phyloP scores from a whole-genome alignment of 371 early-diverging fungal species.

The Rhizopus microsporus region DNA sequence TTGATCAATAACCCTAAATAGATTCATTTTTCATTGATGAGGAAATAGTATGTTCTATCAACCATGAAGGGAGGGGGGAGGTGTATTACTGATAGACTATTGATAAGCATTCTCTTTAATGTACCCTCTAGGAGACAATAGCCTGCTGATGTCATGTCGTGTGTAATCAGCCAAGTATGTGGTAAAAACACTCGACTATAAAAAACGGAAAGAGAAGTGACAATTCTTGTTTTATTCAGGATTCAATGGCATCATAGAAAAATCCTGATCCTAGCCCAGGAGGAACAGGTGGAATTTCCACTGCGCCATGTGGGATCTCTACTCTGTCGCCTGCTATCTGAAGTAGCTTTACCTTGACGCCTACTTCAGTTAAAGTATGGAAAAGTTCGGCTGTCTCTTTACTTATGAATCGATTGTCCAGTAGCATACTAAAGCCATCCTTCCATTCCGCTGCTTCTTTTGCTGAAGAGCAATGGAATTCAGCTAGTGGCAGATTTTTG shows the following conservation, averaged over 20 bases:
- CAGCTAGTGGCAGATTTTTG: conserved; percentile 47
- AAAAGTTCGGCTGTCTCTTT: conserved; percentile 68
- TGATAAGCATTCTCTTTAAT: too few relatives aligned
- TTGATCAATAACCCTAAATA: too few relatives aligned
- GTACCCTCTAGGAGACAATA: too few relatives aligned
- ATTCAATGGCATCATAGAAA: conserved; percentile 34
- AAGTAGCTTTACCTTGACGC: conserved; percentile 67
- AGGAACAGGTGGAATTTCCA: conserved; percentile 51
- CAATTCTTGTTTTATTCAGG: neutral
- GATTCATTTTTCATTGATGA: too few relatives aligned
- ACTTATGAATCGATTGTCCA: conserved; percentile 65
- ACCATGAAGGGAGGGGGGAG: too few relatives aligned
- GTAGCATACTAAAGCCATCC: conserved; percentile 78
- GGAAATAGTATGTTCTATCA: too few relatives aligned
- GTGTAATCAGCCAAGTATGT: too few relatives aligned
- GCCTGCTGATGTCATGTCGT: too few relatives aligned
- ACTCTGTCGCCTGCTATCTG: conserved; percentile 71
- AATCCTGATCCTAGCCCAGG: conserved; percentile 44
- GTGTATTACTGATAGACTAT: too few relatives aligned
- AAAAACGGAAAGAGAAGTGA: neutral
- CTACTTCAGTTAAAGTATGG: conserved; percentile 64
- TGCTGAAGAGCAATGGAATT: conserved; percentile 58
- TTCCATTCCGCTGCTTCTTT: conserved; percentile 74
- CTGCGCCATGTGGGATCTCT: conserved; percentile 50
- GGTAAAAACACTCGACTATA: too few relatives aligned